A percentile compares a stretch with the other conserved stretches of the same genome.
These are phyloP conservation scores for Pichia sp. DNA, from an alignment of 1,139 yeast genomes.

Conservation along the genomic window DNA sequence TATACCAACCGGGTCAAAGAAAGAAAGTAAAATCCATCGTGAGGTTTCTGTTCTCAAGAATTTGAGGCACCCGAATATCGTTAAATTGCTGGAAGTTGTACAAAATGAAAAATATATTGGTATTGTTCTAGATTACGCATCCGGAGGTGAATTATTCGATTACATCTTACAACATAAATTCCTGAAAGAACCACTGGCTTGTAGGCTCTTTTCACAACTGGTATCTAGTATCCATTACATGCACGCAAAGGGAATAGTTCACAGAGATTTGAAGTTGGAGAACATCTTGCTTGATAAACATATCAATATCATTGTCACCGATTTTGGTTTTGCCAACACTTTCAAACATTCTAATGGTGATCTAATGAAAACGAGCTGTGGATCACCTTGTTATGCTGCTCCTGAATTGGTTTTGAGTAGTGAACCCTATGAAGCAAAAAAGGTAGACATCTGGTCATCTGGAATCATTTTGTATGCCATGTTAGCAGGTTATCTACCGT, in stretches of 20 bases:
- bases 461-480: conserved; percentile 94
- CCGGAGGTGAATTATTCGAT: conserved; percentile 95
- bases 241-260: conserved; percentile 56
- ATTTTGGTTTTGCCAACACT: conserved; percentile 89
- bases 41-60: conserved; percentile 87
- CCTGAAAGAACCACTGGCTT: conserved; percentile 78
- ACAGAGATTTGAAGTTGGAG: conserved; percentile 75
- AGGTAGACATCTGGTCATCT: conserved; percentile 95
- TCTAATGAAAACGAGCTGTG: conserved; percentile 92
- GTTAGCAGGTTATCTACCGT: conserved; percentile 95
- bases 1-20: conserved; percentile 73
- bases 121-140: conserved; percentile 90
- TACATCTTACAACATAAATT: conserved; percentile 82
- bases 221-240: conserved; percentile 90
- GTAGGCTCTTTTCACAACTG: conserved; percentile 83
- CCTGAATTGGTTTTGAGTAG: conserved; percentile 91
- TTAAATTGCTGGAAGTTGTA: conserved; percentile 82
- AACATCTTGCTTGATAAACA: conserved; percentile 72
- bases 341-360: conserved; percentile 45
- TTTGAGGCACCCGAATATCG: conserved; percentile 89
- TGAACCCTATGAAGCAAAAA: conserved; percentile 84
- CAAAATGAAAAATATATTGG: conserved; percentile 94
- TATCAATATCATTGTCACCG: conserved; percentile 71
- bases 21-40: conserved; percentile 82
- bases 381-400: conserved; percentile 98